These are phyloP conservation scores for Cucurbita moschata DNA, from an alignment of 306 rosid species.

Conservation along the genomic window DNA sequence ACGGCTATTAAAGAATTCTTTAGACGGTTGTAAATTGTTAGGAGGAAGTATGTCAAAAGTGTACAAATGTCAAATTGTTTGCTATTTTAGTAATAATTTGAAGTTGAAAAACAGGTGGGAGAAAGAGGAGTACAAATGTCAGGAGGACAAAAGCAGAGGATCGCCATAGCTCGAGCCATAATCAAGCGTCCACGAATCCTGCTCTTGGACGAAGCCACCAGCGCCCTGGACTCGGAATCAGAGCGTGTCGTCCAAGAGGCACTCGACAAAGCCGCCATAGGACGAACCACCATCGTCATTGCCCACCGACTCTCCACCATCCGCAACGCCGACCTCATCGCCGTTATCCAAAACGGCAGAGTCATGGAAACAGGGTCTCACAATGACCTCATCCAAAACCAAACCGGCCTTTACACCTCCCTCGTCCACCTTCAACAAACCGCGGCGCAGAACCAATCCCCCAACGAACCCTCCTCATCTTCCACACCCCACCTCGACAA, in stretches of 20 bases:
- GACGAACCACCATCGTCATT: slow-evolving; percentile 70
- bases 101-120: slow-evolving; percentile 26
- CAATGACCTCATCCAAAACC: slow-evolving; percentile 27
- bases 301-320: slow-evolving; percentile 83
- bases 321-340: slow-evolving; percentile 49
- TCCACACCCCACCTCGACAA: slow-evolving; percentile 22
- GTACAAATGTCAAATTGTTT: no score
- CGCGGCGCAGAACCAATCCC: not conserved
- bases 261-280: slow-evolving; percentile 53
- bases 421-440: slow-evolving; percentile 46
- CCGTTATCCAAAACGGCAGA: slow-evolving; percentile 51
- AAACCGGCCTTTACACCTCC: slow-evolving; percentile 40
- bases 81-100: no score
- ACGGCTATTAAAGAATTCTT: fast-evolving
- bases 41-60: no score
- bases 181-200: slow-evolving; percentile 61
- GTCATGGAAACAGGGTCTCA: slow-evolving; percentile 65
- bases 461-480: slow-evolving; percentile 18
- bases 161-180: slow-evolving; percentile 75
- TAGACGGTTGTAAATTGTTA: no score
- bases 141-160: slow-evolving; percentile 91
- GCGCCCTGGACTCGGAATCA: slow-evolving; percentile 76
- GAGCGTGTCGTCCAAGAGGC: slow-evolving; percentile 85
- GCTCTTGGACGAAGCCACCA: slow-evolving; percentile 77
- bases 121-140: slow-evolving; percentile 90